Evolutionary conservation across 1,284 basidiomycete genomes (phyloP), one percentile per base, ranked within the genome.

Genomic region (Rugosomyces carneus): DNA sequence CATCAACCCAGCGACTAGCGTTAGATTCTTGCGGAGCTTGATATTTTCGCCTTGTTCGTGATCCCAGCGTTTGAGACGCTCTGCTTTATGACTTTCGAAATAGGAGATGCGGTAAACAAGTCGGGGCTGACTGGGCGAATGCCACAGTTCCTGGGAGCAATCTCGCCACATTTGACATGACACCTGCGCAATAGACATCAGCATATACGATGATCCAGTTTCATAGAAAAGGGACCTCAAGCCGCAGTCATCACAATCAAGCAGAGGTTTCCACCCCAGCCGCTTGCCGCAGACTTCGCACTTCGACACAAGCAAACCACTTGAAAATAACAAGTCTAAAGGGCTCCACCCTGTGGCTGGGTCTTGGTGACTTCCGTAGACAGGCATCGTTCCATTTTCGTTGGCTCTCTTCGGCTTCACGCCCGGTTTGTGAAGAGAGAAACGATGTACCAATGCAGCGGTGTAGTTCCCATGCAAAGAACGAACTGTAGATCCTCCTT

Each of bases 181-280:
- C 87, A 77, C 55, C 87, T 87, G 55, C 40, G 15, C 31, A 18
- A n/a, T n/a, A 16, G 52, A 48, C 31, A 49, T 44, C 47, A 50
- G 15, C 7, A 6, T 21, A 29, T 29, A 16, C 13, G 8, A 3
- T 34, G 45, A 36, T 19, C 19, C 49, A 37, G n/a, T 10, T 34
- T 38, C 39, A 35, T 3, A 13, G 36, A 23, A 9, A 11, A 66
- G 75, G 47, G 49, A 86, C 81, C 77, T 71, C 53, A 85, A 60
- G 16, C 81, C 79, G 66, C 92, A 95, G 64, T 94, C 92, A 63
- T 95, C 92, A 62, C 92, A 94, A 57, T 89, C 82, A 23, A 94
- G 66, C 23, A 86, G 79, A 16, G 88, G 81, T 59, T 91, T 90
- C 80, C 85, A 85, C 11, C 90, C 89, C 38, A 94, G 71, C 40